These are phyloP conservation scores for Albatrellus ellisii DNA, from an alignment of 768 basidiomycete genomes.

Conservation along the genomic window DNA sequence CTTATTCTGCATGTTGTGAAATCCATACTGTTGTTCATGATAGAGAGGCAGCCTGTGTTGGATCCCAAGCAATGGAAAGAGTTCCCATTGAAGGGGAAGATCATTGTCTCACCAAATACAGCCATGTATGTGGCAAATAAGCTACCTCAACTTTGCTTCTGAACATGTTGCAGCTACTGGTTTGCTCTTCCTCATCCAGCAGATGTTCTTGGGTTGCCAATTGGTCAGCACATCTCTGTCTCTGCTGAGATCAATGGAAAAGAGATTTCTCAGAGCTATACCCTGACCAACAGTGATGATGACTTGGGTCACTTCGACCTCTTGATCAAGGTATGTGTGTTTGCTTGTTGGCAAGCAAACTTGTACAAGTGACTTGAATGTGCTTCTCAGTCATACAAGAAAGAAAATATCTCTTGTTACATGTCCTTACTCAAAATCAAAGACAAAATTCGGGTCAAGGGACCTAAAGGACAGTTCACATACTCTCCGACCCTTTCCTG, in stretches of 20 bases:
- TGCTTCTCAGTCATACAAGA: constrained; percentile 69
- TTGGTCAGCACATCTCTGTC: constrained; percentile 93
- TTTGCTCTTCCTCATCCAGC: constrained; percentile 66
- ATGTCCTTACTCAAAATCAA: constrained; percentile 75
- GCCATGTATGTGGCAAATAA: constrained; percentile 84
- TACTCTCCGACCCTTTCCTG: constrained; percentile 63
- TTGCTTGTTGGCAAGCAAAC: neutral
- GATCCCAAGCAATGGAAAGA: constrained; percentile 68
- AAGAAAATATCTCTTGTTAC: constrained; percentile 91
- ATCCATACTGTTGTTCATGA: constrained; percentile 4
- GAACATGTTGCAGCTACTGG: constrained; percentile 54
- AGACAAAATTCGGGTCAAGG: constrained; percentile 82
- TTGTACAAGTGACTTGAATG: too few species aligned
- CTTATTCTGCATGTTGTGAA: constrained; percentile 5
- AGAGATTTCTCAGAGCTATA: constrained; percentile 83
- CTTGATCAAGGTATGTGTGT: constrained; percentile 70
- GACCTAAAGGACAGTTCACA: constrained; percentile 91
- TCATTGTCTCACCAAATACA: constrained; percentile 85
- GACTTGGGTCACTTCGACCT: constrained; percentile 92
- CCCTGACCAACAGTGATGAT: constrained; percentile 88
- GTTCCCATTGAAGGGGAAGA: constrained; percentile 74
- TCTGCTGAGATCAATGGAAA: constrained; percentile 88
- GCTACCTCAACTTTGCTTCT: neutral
- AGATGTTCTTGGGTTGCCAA: constrained; percentile 83
- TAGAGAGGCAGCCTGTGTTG: constrained; percentile 59